Evolutionary conservation across 2,329 filamentous ascomycete species (phyloP).

Genomic region (Epichloe festucae): DNA sequence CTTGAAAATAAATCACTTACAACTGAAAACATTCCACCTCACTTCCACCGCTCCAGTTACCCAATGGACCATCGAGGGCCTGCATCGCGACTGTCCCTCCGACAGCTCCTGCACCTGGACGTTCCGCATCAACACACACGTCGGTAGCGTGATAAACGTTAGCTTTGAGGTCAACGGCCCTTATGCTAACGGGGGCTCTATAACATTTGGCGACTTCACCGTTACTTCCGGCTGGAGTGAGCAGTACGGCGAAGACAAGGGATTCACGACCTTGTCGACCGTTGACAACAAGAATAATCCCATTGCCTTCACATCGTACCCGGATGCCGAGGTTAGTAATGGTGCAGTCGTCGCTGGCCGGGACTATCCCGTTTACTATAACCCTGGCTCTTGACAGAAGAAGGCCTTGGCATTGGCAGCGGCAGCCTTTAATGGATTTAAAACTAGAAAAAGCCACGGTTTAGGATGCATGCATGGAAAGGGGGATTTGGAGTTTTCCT

Average conservation of each 20-base stretch:
- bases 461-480: too few species aligned
- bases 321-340: conserved; percentile 32
- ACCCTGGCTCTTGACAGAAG: too few species aligned
- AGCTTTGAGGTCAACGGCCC: conserved; percentile 24
- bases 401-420: too few species aligned
- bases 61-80: conserved; percentile 29
- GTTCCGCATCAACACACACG: conserved; percentile 28
- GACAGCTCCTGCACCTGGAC: conserved; percentile 31
- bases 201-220: conserved; percentile 34
- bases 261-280: conserved; percentile 31
- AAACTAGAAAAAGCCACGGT: too few species aligned
- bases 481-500: too few species aligned
- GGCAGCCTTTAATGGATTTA: too few species aligned
- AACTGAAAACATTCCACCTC: too few species aligned
- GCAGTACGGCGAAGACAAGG: too few species aligned
- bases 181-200: conserved; percentile 25
- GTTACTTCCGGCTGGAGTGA: conserved; percentile 12
- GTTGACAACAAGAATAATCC: conserved; percentile 23
- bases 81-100: conserved; percentile 27
- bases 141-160: conserved; percentile 21
- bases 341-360: conserved; percentile 26
- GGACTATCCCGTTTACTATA: not conserved
- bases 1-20: too few species aligned
- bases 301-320: conserved; percentile 41
- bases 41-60: conserved; percentile 5